Evolutionary conservation across 1,284 basidiomycete species (phyloP), one percentile per base, ranked within the genome.

Genomic region (Athelia sp.): DNA sequence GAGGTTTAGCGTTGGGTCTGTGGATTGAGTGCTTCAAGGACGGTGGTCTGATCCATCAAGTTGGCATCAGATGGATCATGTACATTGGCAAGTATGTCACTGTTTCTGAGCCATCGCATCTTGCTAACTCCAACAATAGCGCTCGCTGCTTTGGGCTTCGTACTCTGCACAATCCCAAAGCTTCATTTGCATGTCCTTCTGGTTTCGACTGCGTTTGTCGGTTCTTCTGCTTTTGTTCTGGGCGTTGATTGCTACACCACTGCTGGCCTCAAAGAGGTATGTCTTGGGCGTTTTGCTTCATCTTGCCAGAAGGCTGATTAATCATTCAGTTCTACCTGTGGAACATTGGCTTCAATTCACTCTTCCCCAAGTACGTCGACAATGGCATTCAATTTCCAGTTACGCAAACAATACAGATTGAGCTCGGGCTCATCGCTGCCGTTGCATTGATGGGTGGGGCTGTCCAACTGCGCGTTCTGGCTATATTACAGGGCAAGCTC

Each of bases 171-270:
- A 29, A 77, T 84, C 58, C 81, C 82, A 53, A 79, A 76, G 66
- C 73, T 89, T 55, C 90, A 93, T 66, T 89, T 89, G 67, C 83
- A 89, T 62, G 74, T 90, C 58, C 68, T 94, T 43, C 81, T 96
- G 55, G 68, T 88, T 43, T 85, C 90, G 45, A 96, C 93, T 22
- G 89, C 90, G 22, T 76, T 90, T 56, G 87, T 96, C 50, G 95
- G 95, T 19, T 85, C 93, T n/a, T 88, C 88, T n/a, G 87, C 92
- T 1, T 84, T 96, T 62, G 91, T 94, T 51, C 75, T 98, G 18
- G 94, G 94, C 9, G 82, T 97, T 46, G 95, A 98, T 67, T 98
- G 95, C 68, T 98, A 84, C 65, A 90, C 92, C 2, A 87, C 90
- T 4, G 90, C 87, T 3, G 90, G 89, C 21, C 77, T 97, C 51